phyloP scores from a whole-genome alignment of 129 eudicot species.

The Saposhnikovia divaricata region DNA sequence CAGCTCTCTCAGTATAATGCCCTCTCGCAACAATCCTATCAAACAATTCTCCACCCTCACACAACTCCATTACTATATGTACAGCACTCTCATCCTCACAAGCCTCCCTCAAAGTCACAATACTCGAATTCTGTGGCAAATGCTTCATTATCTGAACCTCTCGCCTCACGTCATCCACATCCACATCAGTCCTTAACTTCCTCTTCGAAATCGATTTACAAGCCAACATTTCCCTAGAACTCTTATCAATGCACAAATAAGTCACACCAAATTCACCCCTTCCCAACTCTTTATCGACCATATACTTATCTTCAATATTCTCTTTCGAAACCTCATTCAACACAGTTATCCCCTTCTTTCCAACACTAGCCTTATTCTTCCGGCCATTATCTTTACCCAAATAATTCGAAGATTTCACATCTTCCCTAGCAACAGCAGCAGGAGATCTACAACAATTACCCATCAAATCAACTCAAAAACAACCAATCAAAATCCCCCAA shows the following conservation, averaged over 20 bases:
- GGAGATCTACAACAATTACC: conserved; percentile 99
- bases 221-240: conserved; percentile 59
- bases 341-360: conserved; percentile 49
- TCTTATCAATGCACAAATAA: conserved; percentile 65
- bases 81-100: conserved; percentile 94
- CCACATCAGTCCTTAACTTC: conserved; percentile 75
- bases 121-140: conserved; percentile 62
- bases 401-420: conserved; percentile 65
- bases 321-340: conserved; percentile 43
- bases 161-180: conserved; percentile 81
- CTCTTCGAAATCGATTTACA: conserved; percentile 91
- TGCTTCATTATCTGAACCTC: conserved; percentile 90
- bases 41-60: conserved; percentile 88
- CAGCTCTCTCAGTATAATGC: conserved; percentile 86
- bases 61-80: conserved; percentile 90
- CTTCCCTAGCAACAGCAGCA: conserved; percentile 88
- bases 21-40: conserved; percentile 89
- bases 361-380: conserved; percentile 34
- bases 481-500: neutral
- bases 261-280: conserved; percentile 95
- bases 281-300: conserved; percentile 73
- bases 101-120: conserved; percentile 75
- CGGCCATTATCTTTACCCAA: conserved; percentile 48
- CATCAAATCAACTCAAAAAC: conserved; percentile 34
- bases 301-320: conserved; percentile 62